A percentile compares a stretch with the other conserved stretches of the same genome.
These are phyloP conservation scores for Aureobasidium sp. DNA, from an alignment of 2,329 filamentous ascomycete species.

Conservation along the genomic window DNA sequence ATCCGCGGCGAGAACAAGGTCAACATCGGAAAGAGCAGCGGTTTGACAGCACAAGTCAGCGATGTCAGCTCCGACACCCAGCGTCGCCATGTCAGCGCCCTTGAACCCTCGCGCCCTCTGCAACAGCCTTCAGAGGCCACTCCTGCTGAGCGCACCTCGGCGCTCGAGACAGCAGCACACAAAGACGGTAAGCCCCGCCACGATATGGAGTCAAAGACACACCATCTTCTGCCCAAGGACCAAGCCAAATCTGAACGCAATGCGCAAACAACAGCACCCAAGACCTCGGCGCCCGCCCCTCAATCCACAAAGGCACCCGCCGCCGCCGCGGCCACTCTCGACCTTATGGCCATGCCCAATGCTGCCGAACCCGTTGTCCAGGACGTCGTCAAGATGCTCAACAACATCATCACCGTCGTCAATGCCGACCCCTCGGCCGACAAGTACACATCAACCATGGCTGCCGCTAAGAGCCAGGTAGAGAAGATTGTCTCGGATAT, in stretches of 20 bases:
- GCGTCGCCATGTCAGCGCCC: slow-evolving; percentile 57
- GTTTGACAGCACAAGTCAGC: slow-evolving; percentile 64
- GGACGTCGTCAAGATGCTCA: slow-evolving; percentile 89
- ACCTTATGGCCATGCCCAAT: slow-evolving; percentile 67
- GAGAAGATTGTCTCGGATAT: slow-evolving; percentile 73
- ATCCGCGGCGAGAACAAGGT: slow-evolving; percentile 58
- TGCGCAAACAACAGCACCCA: slow-evolving; percentile 20
- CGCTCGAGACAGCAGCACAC: slow-evolving; percentile 20
- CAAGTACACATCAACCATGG: slow-evolving; percentile 71
- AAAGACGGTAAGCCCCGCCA: slow-evolving; percentile 17
- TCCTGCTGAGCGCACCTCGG: slow-evolving; percentile 23
- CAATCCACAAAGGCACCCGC: slow-evolving; percentile 31
- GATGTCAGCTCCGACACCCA: slow-evolving; percentile 52
- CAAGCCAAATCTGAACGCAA: slow-evolving; percentile 23
- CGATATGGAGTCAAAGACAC: slow-evolving; percentile 25
- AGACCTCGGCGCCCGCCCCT: slow-evolving; percentile 46
- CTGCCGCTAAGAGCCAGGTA: slow-evolving; percentile 80
- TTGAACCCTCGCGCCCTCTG: slow-evolving; percentile 42
- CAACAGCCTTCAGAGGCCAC: slow-evolving; percentile 20
- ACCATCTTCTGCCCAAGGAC: slow-evolving; percentile 20
- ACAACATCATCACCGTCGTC: slow-evolving; percentile 89
- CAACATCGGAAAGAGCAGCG: slow-evolving; percentile 77
- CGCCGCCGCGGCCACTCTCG: slow-evolving; percentile 60
- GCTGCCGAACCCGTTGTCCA: slow-evolving; percentile 83
- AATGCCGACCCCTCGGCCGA: slow-evolving; percentile 75